Evolutionary conservation across 2,329 filamentous ascomycete species (phyloP).

Genomic region (Xylaria sp.): DNA sequence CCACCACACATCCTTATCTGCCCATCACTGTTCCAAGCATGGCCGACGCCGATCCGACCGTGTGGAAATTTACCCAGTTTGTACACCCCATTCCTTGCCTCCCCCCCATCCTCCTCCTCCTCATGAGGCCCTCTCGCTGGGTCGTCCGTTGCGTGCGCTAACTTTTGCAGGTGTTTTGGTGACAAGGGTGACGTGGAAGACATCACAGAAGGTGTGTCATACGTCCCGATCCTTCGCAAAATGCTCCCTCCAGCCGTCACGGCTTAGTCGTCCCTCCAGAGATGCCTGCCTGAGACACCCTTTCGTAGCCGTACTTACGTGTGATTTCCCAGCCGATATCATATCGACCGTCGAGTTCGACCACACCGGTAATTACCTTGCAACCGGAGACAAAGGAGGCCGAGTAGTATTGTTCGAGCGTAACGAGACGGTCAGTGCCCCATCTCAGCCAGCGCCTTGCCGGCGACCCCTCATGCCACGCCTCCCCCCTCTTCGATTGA

Average conservation of each 20-base stretch:
- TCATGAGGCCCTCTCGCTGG: conserved; percentile 17
- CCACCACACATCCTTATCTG: conserved; percentile 9
- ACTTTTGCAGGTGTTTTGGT: conserved; percentile 77
- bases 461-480: background rate
- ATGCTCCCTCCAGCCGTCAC: background rate
- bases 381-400: conserved; percentile 85
- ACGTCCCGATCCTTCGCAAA: background rate
- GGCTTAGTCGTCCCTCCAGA: background rate
- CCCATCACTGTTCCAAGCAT: conserved; percentile 15
- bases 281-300: background rate
- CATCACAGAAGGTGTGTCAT: conserved; percentile 79
- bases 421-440: conserved; percentile 78
- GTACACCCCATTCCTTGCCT: conserved; percentile 3
- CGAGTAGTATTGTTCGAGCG: conserved; percentile 82
- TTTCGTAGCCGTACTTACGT: conserved; percentile 6
- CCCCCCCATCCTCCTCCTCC: background rate
- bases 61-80: conserved; percentile 24
- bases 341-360: conserved; percentile 90
- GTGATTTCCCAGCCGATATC: conserved; percentile 62
- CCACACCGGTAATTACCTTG: conserved; percentile 83
- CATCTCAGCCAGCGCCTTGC: background rate
- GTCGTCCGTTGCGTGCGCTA: conserved; percentile 19
- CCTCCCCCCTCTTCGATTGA: background rate
- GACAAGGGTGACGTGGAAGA: conserved; percentile 99
- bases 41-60: conserved; percentile 22